phyloP scores from a whole-genome alignment of 768 basidiomycete genomes.

The Boletus patriciae region DNA sequence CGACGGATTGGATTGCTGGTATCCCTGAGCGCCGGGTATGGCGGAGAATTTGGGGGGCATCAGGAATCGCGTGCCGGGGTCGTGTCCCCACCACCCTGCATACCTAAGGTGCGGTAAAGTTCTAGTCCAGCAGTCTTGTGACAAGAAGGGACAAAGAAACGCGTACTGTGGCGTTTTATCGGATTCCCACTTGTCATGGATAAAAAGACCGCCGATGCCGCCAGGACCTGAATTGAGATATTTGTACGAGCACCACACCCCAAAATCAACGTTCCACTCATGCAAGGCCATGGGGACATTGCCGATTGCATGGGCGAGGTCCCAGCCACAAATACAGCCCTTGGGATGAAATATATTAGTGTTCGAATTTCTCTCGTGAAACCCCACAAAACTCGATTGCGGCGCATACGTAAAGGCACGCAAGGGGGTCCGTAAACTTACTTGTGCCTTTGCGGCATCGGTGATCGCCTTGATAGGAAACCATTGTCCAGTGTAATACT shows the following conservation, averaged over 20 bases:
- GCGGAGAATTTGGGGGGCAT: conserved; percentile 87
- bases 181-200: conserved; percentile 81
- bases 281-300: conserved; percentile 89
- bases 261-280: conserved; percentile 95
- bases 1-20: conserved; percentile 94
- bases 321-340: conserved; percentile 95
- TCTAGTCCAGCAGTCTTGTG: conserved; percentile 4
- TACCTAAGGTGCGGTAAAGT: conserved; percentile 48
- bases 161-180: conserved; percentile 62
- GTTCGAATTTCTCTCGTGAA: conserved; percentile 8
- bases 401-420: conserved; percentile 29
- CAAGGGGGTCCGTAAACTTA: conserved; percentile 35
- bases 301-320: conserved; percentile 93
- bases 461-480: conserved; percentile 90
- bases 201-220: conserved; percentile 91
- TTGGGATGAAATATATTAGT: conserved; percentile 34
- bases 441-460: conserved; percentile 79
- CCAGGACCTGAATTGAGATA: conserved; percentile 97
- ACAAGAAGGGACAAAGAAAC: conserved; percentile 12
- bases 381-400: conserved; percentile 7
- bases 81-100: conserved; percentile 99
- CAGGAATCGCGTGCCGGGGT: conserved; percentile 79
- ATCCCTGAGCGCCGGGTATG: conserved; percentile 88
- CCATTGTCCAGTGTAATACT: conserved; percentile 96
- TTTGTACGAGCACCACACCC: conserved; percentile 99